phyloP scores from a whole-genome alignment of 345 rosid species.

The Eucalyptus melliodora region DNA sequence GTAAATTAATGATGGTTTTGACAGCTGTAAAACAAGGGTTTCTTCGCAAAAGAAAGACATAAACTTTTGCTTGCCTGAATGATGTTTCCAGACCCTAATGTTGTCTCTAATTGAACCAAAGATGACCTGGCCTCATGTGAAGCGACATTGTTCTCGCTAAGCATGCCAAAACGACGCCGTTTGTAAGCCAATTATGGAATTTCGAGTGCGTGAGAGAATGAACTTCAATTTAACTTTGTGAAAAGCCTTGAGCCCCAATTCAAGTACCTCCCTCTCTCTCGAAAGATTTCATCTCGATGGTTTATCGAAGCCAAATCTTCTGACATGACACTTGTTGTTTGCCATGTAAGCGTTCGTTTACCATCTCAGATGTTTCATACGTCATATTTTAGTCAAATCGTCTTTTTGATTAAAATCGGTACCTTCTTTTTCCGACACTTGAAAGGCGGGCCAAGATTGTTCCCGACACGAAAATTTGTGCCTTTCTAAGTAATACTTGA shows the following conservation, averaged over 20 bases:
- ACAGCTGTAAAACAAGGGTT: not conserved
- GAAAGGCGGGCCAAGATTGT: not conserved
- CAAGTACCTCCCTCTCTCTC: not conserved
- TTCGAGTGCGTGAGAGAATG: not conserved
- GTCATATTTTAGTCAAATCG: not conserved
- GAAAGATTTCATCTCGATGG: not conserved
- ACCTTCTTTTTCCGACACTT: not conserved
- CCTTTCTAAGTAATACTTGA: not conserved
- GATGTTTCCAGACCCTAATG: not conserved
- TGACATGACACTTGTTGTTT: not conserved
- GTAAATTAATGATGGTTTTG: not conserved
- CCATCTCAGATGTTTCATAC: not conserved
- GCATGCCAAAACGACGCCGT: not conserved
- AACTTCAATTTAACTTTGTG: not conserved
- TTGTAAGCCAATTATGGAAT: not conserved
- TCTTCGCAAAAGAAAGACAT: not conserved
- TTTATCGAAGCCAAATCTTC: not conserved
- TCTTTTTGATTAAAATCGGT: not conserved
- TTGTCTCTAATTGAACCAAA: not conserved
- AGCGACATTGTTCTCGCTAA: not conserved
- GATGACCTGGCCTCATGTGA: not conserved
- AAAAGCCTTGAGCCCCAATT: not conserved
- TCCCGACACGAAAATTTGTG: not conserved
- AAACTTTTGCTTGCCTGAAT: not conserved
- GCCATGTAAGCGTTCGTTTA: not conserved